Base-by-base conservation (phyloP, 208 protist species). In the Endotrypanum monterogeii region DNA sequence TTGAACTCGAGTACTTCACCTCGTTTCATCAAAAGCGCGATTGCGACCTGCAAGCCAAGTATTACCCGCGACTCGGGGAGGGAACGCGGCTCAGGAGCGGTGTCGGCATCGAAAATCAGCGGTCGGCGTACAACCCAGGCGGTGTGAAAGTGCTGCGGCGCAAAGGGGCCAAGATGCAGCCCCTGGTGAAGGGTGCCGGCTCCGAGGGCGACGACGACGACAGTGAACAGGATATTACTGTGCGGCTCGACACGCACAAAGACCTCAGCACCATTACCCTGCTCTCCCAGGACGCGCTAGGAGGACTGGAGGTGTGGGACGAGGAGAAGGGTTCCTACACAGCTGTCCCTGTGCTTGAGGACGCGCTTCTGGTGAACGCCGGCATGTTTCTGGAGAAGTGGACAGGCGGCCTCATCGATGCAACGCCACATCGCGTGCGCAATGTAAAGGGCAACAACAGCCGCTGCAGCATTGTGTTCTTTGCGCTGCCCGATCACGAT, bases 401-500 rank as follows among this genome's bases (percentile, higher is more conserved):
- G 90, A 95, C 92, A 4, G 90, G 88, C 41, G 90, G 89, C 8
- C 70, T 94, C 28, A 83, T 96, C 58, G 89, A 94, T 76, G 89
- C 92, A 30, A 95, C 89, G n/a, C 90, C 90, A 37, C 92, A 96
- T 67, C 88, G 92, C 46, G 92, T 96, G 75, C 67, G 85, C 48
- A 94, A 86, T 67, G 83, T 88, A 30, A 87, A 86, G 81, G 80
- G 81, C 32, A 82, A 82, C 23, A 44, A 55, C 52, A 93, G 86
- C 61, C 92, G 92, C 37, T 96, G 92, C 83, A 94, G 89, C 76
- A 87, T 96, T 51, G 89, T 96, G 35, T 96, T 96, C 75, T 96
- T 96, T 71, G 82, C 83, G 25, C 70, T 96, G 39, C 92, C 92
- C 18, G 83, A 96, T 62, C 92, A 96, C 76, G 89, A 96, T 77